Percentiles rank a stretch among this genome's conserved stretches.
phyloP scores from a whole-genome alignment of 768 basidiomycete genomes.

The Mrakia hoshinonis region DNA sequence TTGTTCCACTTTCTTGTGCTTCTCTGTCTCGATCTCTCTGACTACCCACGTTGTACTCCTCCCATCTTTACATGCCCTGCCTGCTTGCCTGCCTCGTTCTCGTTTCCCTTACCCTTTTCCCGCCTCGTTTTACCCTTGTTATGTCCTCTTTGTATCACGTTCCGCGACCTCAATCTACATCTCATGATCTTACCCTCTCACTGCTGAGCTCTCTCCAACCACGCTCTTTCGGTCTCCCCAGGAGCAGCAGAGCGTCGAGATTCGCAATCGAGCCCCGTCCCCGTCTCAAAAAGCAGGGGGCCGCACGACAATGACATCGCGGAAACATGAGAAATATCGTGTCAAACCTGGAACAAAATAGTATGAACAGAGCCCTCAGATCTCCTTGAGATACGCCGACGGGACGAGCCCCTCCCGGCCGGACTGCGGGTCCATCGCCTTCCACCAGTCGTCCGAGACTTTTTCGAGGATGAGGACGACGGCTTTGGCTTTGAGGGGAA shows the following conservation, averaged over 20 bases:
- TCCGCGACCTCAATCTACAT: background rate
- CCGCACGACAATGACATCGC: too few relatives aligned
- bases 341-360: background rate
- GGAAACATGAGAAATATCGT: background rate
- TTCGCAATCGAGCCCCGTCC: too few relatives aligned
- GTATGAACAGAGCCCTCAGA: background rate
- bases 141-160: background rate
- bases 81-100: background rate
- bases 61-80: background rate
- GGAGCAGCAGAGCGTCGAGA: too few relatives aligned
- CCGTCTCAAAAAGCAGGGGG: too few relatives aligned
- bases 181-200: background rate
- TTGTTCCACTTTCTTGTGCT: background rate
- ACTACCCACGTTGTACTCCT: background rate
- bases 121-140: background rate
- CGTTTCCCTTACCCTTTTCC: background rate
- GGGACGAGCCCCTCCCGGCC: slow-evolving; percentile 27
- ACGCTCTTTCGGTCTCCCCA: too few relatives aligned
- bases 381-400: slow-evolving; percentile 26
- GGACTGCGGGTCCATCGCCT: slow-evolving; percentile 9
- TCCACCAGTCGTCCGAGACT: slow-evolving; percentile 29
- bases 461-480: slow-evolving; percentile 28
- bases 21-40: background rate
- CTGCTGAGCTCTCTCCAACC: too few relatives aligned
- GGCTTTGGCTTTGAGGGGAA: slow-evolving; percentile 16